These are phyloP conservation scores for Macrophomina pseudophaseolina DNA, from an alignment of 2,329 filamentous ascomycete genomes.

Conservation along the genomic window DNA sequence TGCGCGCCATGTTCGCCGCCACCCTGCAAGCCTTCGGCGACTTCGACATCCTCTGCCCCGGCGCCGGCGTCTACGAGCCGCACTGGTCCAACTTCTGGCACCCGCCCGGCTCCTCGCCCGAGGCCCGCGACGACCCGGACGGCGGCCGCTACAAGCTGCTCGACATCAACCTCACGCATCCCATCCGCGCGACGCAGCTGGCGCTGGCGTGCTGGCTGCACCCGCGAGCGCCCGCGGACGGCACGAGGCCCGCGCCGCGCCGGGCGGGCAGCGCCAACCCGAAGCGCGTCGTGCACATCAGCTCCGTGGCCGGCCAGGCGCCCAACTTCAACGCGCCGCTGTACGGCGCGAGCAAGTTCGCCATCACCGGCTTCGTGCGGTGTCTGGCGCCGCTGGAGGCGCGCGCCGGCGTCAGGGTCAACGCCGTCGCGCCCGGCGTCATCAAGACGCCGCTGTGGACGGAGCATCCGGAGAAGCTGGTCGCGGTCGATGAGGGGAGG, in stretches of 20 bases:
- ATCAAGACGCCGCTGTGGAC: slow-evolving; percentile 68
- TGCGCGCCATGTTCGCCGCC: slow-evolving; percentile 40
- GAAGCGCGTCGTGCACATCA: slow-evolving; percentile 53
- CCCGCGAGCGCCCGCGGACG: slow-evolving; percentile 30
- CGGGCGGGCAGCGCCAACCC: slow-evolving; percentile 47
- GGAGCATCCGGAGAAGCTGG: slow-evolving; percentile 65
- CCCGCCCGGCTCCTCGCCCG: slow-evolving; percentile 45
- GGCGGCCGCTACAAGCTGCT: slow-evolving; percentile 43
- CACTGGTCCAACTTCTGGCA: slow-evolving; percentile 56
- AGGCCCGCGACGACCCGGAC: slow-evolving; percentile 41
- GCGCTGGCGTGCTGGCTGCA: slow-evolving; percentile 53
- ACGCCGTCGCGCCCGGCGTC: slow-evolving; percentile 64
- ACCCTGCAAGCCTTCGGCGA: slow-evolving; percentile 39
- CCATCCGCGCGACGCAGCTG: slow-evolving; percentile 54
- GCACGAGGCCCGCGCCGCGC: background rate
- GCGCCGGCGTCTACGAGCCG: slow-evolving; percentile 56
- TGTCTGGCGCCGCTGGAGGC: slow-evolving; percentile 56
- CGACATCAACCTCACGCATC: slow-evolving; percentile 56
- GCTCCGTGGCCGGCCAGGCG: slow-evolving; percentile 51
- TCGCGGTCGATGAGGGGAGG: slow-evolving; percentile 52
- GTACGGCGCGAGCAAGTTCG: slow-evolving; percentile 54
- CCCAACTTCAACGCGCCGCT: slow-evolving; percentile 47
- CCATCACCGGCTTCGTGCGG: slow-evolving; percentile 55
- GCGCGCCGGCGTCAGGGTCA: slow-evolving; percentile 60
- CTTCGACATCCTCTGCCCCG: slow-evolving; percentile 55